Percentiles rank a stretch among this genome's conserved stretches.
phyloP scores from a whole-genome alignment of 805 yeast species.

The Kuraishia hungarica region DNA sequence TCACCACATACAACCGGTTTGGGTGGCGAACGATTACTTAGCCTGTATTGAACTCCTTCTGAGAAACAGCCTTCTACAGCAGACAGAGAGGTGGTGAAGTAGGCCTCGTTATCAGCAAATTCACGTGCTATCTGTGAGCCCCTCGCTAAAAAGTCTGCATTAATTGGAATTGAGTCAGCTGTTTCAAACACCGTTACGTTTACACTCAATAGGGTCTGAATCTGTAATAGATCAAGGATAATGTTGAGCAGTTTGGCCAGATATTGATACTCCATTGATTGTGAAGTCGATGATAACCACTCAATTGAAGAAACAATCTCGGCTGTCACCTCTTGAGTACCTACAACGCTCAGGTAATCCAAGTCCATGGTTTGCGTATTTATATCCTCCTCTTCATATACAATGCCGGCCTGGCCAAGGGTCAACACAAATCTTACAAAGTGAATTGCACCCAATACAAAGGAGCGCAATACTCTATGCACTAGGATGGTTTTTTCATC shows the following conservation, averaged over 20 bases:
- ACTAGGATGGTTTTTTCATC: constrained; percentile 18
- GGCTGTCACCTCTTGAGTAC: constrained; percentile 1
- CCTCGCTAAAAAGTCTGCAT: not conserved
- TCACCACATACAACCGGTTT: constrained; percentile 19
- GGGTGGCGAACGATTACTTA: constrained; percentile 41
- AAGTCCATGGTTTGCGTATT: constrained; percentile 55
- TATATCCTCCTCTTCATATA: constrained; percentile 71
- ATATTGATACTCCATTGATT: not conserved
- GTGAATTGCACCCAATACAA: constrained; percentile 43
- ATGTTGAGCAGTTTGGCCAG: not conserved
- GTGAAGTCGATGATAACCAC: not conserved
- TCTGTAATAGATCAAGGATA: not conserved
- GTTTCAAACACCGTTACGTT: not conserved
- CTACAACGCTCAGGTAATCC: constrained; percentile 21
- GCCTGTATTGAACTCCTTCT: constrained; percentile 35
- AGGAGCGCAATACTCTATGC: constrained; percentile 42
- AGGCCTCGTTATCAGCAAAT: constrained; percentile 5
- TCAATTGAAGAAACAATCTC: constrained; percentile 3
- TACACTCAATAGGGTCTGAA: not conserved
- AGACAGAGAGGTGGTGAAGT: constrained; percentile 14
- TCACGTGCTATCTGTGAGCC: not conserved
- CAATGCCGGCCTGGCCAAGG: constrained; percentile 46
- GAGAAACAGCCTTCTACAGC: constrained; percentile 32
- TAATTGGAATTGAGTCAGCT: not conserved
- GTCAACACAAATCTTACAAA: constrained; percentile 39